A percentile compares a stretch with the other conserved stretches of the same genome.
Evolutionary conservation across 2,329 filamentous ascomycete species (phyloP).

Genomic region (Biscogniauxia mediterranea): DNA sequence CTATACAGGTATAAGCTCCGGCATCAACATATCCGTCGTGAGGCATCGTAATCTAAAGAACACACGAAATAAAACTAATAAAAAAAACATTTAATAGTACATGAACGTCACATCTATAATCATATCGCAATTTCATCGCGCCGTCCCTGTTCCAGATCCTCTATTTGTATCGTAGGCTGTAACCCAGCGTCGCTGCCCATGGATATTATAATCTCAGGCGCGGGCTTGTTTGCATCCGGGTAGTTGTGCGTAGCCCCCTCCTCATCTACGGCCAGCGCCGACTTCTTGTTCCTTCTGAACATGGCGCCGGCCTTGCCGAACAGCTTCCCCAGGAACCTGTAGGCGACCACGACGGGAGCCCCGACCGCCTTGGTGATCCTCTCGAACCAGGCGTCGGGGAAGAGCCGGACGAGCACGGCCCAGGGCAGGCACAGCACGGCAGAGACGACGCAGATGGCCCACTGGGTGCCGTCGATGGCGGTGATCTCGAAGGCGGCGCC

Average conservation of each 20-base stretch:
- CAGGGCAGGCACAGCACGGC: slow-evolving; percentile 50
- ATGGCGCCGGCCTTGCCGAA: slow-evolving; percentile 20
- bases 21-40: not conserved
- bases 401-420: slow-evolving; percentile 47
- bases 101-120: not conserved
- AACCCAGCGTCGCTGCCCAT: slow-evolving; percentile 8
- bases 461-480: slow-evolving; percentile 48
- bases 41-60: not conserved
- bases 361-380: slow-evolving; percentile 30
- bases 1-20: not conserved
- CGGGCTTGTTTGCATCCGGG: slow-evolving; percentile 3
- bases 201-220: slow-evolving; percentile 29
- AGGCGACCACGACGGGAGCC: slow-evolving; percentile 29
- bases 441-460: slow-evolving; percentile 52
- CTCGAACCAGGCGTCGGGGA: slow-evolving; percentile 46
- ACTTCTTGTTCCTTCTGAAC: slow-evolving; percentile 17
- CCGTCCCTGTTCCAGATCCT: slow-evolving; percentile 27
- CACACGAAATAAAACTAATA: no score
- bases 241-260: not conserved
- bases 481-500: slow-evolving; percentile 53
- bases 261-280: not conserved
- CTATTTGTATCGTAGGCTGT: slow-evolving; percentile 24
- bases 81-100: not conserved
- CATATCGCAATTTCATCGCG: slow-evolving; percentile 7
- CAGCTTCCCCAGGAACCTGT: slow-evolving; percentile 19